Evolutionary conservation across 805 yeast species (phyloP), one percentile per base, ranked within the genome.

Genomic region (Candida broadrunensis): DNA sequence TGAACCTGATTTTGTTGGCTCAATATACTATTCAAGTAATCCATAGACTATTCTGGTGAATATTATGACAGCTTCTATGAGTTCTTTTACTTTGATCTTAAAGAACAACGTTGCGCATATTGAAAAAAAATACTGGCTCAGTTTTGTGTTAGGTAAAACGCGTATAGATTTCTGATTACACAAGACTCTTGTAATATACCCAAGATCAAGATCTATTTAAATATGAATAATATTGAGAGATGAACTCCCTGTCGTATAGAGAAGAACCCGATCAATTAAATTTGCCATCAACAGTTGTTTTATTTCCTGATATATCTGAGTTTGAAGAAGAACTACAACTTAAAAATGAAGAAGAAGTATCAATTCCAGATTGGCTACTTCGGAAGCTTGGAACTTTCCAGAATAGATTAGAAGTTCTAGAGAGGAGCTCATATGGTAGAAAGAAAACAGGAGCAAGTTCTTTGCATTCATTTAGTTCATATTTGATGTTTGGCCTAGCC

Each of bases 291-390:
- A 46, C 49, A 9, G 27, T 38, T 7, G 29, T 39, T 11, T 46
- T 42, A 18, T 50, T 51, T 17, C 58, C 55, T 2, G 50, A 46
- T 14, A 17, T 50, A 5, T 39, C 33, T 2, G 47, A 48, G 11
- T 50, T 56, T 35, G 46, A 42, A 33, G 37, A 41, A 5, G 47
- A 46, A 21, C n/a, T n/a, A n/a, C n/a, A n/a, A n/a, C n/a, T n/a
- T n/a, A n/a, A n/a, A n/a, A 37, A 15, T 0, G 45, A 43, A 11
- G 39, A 9, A 4, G 48, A 42, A 2, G 43, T 32, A 4, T 23
- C 72, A 0, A 67, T 72, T 0, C 58, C 71, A 16, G 60, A 61
- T 1, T 78, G 83, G 83, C 72, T 80, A 0, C 57, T 67, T 11
- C 50, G 48, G 17, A 64, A 65, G 42, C 71, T 78, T 18, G 82